Base-by-base conservation (phyloP, 2,329 filamentous ascomycete genomes). In the Emmonsia crescens region DNA sequence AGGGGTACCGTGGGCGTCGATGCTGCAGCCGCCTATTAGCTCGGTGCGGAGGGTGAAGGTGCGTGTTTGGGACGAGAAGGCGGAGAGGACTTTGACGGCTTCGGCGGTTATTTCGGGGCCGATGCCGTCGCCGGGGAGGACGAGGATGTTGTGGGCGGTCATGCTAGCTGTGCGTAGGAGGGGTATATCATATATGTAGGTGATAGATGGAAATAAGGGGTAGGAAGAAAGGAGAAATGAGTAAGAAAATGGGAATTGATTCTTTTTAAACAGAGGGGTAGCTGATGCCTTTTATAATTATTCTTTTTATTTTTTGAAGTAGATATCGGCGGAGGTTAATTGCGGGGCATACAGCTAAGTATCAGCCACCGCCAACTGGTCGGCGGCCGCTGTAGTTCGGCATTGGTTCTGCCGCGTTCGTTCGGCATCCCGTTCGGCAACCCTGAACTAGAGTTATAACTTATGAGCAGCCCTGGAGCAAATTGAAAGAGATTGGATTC, bases 21-120 rank as follows among this genome's bases (percentile, higher is more conserved):
- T 96, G 80, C 88, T 79, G 83, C 91, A 90, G 67, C 92, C 91
- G 67, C 92, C 91, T 61, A 96, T 83, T 54, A 94, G 82, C 71
- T 96, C 89, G 57, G 92, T 83, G 71, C 93, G 83, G 66, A 96
- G 86, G 71, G 90, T 87, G 77, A 96, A 96, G 68, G 85, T 86
- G 72, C 85, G 82, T 70, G 82, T 83, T 65, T 80, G 77, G 60
- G 83, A 80, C 76, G 92, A 87, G 64, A 96, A 81, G 10, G 86
- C 80, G 72, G 86, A 85, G 68, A 96, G 82, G 66, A 94, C 79
- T 85, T 93, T 73, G 57, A 70, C 63, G 42, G 72, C 70, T 68
- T 74, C 73, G 29, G 67, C 49, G 68, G 73, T 74, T 60, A 91
- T 87, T 82, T 93, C 89, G 0, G 89, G 89, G 71, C 89, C 89